Base-by-base conservation (phyloP, 345 rosid genomes). In the Hibiscus mutabilis region DNA sequence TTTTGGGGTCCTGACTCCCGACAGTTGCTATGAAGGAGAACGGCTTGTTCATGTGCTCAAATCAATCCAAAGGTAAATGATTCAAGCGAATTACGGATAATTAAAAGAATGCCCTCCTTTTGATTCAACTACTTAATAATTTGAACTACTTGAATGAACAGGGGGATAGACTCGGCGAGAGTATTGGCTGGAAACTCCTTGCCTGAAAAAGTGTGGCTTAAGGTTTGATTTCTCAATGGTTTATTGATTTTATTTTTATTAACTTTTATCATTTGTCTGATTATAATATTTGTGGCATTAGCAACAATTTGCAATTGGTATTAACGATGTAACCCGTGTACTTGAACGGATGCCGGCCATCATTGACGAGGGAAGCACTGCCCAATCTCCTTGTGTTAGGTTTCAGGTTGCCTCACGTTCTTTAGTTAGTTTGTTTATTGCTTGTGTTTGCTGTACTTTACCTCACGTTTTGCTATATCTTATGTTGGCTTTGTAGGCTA, bases 231-330 rank as follows among this genome's bases (percentile, higher is more conserved):
- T 4, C 22, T 62, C 31, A 15, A 21, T 29, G 44, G 27, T 62
- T 31, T 18, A 62, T 35, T 44, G 11, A 2, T 15, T 24, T 44
- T 42, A 4, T 60, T 58, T 13, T 52, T 57, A 2, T 63, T 16
- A 49, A 12, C n/a, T 61, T 57, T 37, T 10, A 16, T 27, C 44
- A 29, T 13, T 62, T 21, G 16, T 73, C 69, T 75, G 15, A 58
- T 42, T 25, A 16, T 15, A 46, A 74, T 59, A 57, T 58, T 40
- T 60, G 66, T 58, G 18, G 3, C 44, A 13, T 73, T 37, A 86
- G 94, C 91, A 80, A 85, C 88, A 83, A 85, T 87, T 89, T 73
- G 81, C 91, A 3, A 71, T 89, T 61, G 90, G 91, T 74, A 85
- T 87, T 68, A 89, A 89, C 69, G 94, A 89, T 44, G 91, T 87